A percentile compares a stretch with the other conserved stretches of the same genome.
Conservation (phyloP, 1,139 yeast species). For the Scheffersomyces segobiensis region DNA sequence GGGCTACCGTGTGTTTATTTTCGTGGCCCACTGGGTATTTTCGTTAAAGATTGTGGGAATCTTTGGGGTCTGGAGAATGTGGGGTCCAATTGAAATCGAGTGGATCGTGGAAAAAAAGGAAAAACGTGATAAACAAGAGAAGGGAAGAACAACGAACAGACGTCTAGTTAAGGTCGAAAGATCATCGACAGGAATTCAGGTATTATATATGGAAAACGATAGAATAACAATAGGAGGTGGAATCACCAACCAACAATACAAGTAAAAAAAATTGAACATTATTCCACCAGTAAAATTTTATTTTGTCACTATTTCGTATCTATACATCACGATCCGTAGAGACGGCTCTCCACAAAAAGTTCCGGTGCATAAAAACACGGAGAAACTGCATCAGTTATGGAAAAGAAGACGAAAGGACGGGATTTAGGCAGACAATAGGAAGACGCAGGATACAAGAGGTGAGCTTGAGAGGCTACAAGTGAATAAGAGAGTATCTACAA, state of each 20-base stretch:
- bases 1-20: not conserved
- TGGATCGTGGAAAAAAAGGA: not conserved
- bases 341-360: not conserved
- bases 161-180: not conserved
- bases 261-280: not conserved
- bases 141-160: not conserved
- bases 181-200: not conserved
- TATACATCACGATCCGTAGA: not conserved
- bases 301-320: not conserved
- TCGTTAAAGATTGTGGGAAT: not conserved
- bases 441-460: too few relatives aligned
- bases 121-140: not conserved
- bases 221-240: not conserved
- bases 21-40: not conserved
- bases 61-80: not conserved
- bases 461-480: not conserved
- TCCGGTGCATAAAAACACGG: not conserved
- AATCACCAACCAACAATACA: not conserved
- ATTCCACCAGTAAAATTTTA: not conserved
- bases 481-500: too few relatives aligned
- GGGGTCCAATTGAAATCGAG: not conserved
- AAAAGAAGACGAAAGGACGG: not conserved
- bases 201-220: not conserved
- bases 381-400: not conserved
- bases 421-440: not conserved